phyloP scores from a whole-genome alignment of 306 rosid species.

The Acacia acuminata region DNA sequence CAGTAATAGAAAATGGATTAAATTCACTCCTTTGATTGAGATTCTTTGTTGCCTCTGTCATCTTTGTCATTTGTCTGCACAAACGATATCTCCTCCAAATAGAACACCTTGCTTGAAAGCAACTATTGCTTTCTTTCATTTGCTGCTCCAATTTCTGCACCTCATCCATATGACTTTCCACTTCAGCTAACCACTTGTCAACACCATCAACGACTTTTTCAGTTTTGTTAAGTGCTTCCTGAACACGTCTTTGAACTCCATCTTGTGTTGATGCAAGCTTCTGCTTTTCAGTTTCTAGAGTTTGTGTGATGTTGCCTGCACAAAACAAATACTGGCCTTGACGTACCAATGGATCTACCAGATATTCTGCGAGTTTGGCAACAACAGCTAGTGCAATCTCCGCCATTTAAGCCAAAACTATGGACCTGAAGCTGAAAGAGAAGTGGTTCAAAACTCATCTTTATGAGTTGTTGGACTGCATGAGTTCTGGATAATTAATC shows the following conservation, averaged over 20 bases:
- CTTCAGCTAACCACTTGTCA: neutral
- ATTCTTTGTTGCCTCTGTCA: neutral
- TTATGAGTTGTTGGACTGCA: neutral
- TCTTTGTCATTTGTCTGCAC: neutral
- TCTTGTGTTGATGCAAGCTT: neutral
- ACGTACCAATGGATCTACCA: neutral
- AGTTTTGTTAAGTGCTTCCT: neutral
- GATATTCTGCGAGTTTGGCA: neutral
- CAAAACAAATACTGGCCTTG: neutral
- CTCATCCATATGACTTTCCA: neutral
- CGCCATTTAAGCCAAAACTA: neutral
- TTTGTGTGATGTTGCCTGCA: neutral
- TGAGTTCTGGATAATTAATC: neutral
- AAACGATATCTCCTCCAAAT: neutral
- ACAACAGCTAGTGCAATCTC: neutral
- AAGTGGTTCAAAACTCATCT: neutral
- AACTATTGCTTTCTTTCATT: neutral
- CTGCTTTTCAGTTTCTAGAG: neutral
- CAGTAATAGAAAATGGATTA: neutral
- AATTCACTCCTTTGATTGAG: neutral
- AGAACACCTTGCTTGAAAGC: neutral
- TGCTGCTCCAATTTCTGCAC: neutral
- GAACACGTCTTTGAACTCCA: neutral
- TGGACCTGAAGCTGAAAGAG: neutral
- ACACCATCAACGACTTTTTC: neutral